phyloP scores from a whole-genome alignment of 2,329 filamentous ascomycete genomes.

The Cercospora sp. region DNA sequence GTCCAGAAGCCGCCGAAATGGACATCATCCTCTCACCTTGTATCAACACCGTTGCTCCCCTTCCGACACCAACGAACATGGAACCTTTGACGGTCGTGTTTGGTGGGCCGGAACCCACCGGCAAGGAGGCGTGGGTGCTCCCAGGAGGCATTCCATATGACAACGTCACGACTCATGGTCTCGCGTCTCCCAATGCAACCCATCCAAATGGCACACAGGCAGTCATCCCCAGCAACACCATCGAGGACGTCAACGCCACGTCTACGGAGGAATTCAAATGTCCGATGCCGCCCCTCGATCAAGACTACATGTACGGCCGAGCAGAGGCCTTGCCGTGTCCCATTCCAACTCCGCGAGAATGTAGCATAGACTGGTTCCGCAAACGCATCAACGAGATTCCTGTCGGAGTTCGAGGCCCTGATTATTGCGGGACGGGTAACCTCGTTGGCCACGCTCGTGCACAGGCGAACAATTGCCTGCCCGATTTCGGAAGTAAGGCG shows the following conservation, averaged over 20 bases:
- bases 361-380: slow-evolving; percentile 1
- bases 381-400: not conserved
- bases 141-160: not conserved
- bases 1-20: not conserved
- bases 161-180: not conserved
- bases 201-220: not conserved
- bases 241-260: not conserved
- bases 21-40: not conserved
- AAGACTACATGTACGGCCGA: not conserved
- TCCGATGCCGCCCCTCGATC: not conserved
- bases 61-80: not conserved
- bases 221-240: not conserved
- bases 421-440: not conserved
- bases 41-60: not conserved
- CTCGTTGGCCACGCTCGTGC: not conserved
- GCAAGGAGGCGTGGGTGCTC: not conserved
- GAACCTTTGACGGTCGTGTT: not conserved
- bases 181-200: not conserved
- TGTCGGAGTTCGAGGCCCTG: not conserved
- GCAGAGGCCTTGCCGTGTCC: not conserved
- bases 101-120: not conserved
- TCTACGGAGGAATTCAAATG: not conserved
- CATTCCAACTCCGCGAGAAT: not conserved
- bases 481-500: not conserved
- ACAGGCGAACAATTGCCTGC: not conserved